Conservation (phyloP, 1,139 yeast genomes). For the Hemisphaericaspora xylofermentans region DNA sequence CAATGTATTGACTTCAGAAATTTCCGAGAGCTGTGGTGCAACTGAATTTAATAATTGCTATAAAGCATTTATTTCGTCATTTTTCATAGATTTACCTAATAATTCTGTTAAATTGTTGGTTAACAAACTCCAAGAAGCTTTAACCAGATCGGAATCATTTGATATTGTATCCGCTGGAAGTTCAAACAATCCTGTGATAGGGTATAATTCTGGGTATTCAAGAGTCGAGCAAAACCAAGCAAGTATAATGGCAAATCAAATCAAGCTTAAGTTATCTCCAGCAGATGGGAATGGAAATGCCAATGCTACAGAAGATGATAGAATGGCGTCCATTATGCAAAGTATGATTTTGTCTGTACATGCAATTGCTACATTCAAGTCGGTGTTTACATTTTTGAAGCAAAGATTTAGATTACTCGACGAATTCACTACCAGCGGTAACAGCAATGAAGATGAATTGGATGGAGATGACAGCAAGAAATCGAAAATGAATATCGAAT, state of each 20-base stretch:
- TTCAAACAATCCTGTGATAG: constrained; percentile 7
- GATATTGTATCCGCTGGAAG: constrained; percentile 63
- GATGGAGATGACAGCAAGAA: constrained; percentile 13
- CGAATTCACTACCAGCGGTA: constrained; percentile 13
- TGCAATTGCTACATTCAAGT: constrained; percentile 81
- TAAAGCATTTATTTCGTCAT: constrained; percentile 48
- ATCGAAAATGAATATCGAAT: constrained; percentile 45
- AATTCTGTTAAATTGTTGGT: constrained; percentile 23
- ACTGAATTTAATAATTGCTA: constrained; percentile 29
- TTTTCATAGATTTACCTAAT: constrained; percentile 30
- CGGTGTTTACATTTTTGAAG: constrained; percentile 63
- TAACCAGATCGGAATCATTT: constrained; percentile 75
- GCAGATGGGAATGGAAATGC: constrained; percentile 22
- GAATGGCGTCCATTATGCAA: constrained; percentile 31
- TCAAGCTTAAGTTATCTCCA: constrained; percentile 52
- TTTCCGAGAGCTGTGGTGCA: constrained; percentile 20
- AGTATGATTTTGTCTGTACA: constrained; percentile 69
- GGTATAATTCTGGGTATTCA: constrained; percentile 13
- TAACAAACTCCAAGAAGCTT: constrained; percentile 68
- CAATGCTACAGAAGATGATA: constrained; percentile 20
- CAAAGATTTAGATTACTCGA: constrained; percentile 30
- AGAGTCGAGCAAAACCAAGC: constrained; percentile 33
- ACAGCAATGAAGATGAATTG: constrained; percentile 9
- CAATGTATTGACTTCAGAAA: constrained; percentile 32
- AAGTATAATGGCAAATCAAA: constrained; percentile 69